These are phyloP conservation scores for Triticum turgidum DNA, from an alignment of 176 grass and related monocot species.

Conservation along the genomic window DNA sequence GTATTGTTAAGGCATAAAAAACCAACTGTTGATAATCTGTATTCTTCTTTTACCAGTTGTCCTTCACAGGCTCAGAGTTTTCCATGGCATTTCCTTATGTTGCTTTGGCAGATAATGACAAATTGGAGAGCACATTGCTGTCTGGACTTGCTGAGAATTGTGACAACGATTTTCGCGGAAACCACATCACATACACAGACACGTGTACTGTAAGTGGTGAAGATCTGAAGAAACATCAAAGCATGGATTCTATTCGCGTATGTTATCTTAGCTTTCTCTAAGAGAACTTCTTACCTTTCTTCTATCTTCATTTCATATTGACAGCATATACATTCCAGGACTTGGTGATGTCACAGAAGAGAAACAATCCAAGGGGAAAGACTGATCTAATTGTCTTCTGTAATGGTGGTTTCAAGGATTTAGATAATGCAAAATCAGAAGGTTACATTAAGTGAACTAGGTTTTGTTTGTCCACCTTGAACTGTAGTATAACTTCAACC, in stretches of 20 bases:
- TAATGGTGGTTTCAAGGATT: slow-evolving; percentile 48
- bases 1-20: not conserved
- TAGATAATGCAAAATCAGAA: slow-evolving; percentile 57
- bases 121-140: slow-evolving; percentile 70
- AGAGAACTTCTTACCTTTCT: not conserved
- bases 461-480: slow-evolving; percentile 3
- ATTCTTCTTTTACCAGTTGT: slow-evolving; percentile 42
- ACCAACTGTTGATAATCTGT: slow-evolving; percentile 5
- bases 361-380: slow-evolving; percentile 38
- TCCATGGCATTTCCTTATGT: slow-evolving; percentile 91
- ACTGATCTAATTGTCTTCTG: slow-evolving; percentile 68
- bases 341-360: slow-evolving; percentile 42
- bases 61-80: slow-evolving; percentile 75
- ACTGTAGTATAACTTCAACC: not conserved
- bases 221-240: slow-evolving; percentile 55
- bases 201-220: slow-evolving; percentile 39
- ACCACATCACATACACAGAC: slow-evolving; percentile 49
- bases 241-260: slow-evolving; percentile 62
- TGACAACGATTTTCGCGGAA: slow-evolving; percentile 47
- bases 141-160: slow-evolving; percentile 75
- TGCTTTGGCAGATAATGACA: slow-evolving; percentile 56
- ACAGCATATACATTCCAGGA: slow-evolving; percentile 45
- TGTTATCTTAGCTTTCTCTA: not conserved
- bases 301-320: not conserved
- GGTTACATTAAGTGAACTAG: slow-evolving; percentile 42